Evolutionary conservation across 805 yeast genomes (phyloP).

Genomic region (Ogataea allantospora): DNA sequence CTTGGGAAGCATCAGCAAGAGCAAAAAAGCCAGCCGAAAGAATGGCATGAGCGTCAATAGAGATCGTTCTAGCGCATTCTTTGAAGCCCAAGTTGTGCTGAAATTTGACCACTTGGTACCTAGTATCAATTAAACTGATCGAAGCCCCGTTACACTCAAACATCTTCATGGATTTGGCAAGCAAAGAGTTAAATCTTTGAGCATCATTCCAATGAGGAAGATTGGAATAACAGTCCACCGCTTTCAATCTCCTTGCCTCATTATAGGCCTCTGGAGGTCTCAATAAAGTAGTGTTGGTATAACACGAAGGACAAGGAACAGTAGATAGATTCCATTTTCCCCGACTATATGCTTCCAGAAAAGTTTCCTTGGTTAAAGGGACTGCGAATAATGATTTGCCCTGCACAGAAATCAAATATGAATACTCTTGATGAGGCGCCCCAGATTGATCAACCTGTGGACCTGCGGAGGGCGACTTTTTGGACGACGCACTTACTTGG

Average conservation of each 20-base stretch:
- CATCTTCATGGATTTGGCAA: slow-evolving; percentile 38
- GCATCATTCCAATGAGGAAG: slow-evolving; percentile 51
- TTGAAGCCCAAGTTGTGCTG: slow-evolving; percentile 46
- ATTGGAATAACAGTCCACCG: slow-evolving; percentile 40
- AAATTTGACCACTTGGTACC: slow-evolving; percentile 48
- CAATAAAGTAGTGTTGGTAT: slow-evolving; percentile 45
- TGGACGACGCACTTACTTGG: slow-evolving; percentile 5
- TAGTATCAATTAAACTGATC: slow-evolving; percentile 54
- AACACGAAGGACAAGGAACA: slow-evolving; percentile 55
- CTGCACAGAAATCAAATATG: slow-evolving; percentile 18
- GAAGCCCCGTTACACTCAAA: slow-evolving; percentile 53
- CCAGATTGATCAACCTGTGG: slow-evolving; percentile 5
- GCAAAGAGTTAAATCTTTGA: slow-evolving; percentile 37
- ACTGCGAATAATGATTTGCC: slow-evolving; percentile 24
- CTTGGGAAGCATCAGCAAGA: slow-evolving; percentile 57
- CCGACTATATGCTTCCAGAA: slow-evolving; percentile 53
- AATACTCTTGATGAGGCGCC: slow-evolving; percentile 13
- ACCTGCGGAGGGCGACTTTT: slow-evolving; percentile 3
- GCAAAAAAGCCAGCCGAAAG: slow-evolving; percentile 55
- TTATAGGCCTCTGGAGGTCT: slow-evolving; percentile 58
- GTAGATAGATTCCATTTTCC: slow-evolving; percentile 57
- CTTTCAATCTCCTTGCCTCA: slow-evolving; percentile 45
- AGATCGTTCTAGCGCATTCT: slow-evolving; percentile 53
- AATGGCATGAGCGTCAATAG: slow-evolving; percentile 69
- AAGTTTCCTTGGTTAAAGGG: slow-evolving; percentile 50